phyloP scores from a whole-genome alignment of 2,329 filamentous ascomycete species.

The Fusarium sacchari region DNA sequence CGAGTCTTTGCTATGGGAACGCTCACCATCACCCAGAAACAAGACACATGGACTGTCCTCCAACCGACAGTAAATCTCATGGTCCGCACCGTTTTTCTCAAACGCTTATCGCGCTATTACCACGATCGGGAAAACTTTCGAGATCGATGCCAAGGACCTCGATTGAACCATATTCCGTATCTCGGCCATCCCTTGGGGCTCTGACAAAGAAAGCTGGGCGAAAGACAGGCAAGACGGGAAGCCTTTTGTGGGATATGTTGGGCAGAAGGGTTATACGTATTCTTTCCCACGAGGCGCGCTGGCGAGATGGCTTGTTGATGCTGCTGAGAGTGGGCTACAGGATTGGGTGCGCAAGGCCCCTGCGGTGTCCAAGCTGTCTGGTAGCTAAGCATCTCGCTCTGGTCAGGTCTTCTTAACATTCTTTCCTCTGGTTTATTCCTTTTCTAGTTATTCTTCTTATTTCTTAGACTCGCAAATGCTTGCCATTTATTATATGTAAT shows the following conservation, averaged over 20 bases:
- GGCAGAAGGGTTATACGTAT: conserved; percentile 28
- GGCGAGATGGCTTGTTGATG: conserved; percentile 46
- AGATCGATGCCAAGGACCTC: conserved; percentile 31
- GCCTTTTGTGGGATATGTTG: conserved; percentile 34
- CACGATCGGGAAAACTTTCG: not conserved
- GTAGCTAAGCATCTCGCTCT: not conserved
- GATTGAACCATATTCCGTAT: conserved; percentile 47
- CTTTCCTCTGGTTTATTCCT: not conserved
- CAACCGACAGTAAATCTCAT: conserved; percentile 11
- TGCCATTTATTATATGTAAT: not conserved
- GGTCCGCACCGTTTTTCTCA: conserved; percentile 15
- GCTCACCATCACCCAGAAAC: conserved; percentile 38
- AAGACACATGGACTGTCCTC: conserved; percentile 39
- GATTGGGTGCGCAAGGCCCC: not conserved
- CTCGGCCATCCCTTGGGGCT: conserved; percentile 40
- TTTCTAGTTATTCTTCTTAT: too few species aligned
- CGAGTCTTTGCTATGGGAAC: conserved; percentile 51
- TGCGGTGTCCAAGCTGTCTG: not conserved
- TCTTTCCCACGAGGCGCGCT: conserved; percentile 26
- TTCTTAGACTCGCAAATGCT: not conserved
- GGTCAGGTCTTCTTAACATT: not conserved
- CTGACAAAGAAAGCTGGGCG: conserved; percentile 43
- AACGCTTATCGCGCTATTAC: conserved; percentile 15
- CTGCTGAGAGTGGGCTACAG: not conserved
- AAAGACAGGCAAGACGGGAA: conserved; percentile 41